Evolutionary conservation across 2,329 filamentous ascomycete species (phyloP).

Genomic region (Fusarium phyllophilum): DNA sequence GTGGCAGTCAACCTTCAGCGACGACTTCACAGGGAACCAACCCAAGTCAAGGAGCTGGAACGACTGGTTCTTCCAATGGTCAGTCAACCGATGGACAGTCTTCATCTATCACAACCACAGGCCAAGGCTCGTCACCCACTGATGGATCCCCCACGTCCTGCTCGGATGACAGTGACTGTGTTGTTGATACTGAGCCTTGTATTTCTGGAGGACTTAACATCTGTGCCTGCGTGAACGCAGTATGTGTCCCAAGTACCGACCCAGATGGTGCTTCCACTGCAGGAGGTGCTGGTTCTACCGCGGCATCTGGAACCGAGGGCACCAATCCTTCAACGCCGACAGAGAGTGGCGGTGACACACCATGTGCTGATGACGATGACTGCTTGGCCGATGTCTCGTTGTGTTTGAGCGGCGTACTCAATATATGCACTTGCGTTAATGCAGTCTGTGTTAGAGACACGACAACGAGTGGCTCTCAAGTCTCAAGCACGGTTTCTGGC

Average conservation of each 20-base stretch:
- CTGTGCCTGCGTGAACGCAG: not conserved
- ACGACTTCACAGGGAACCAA: not conserved
- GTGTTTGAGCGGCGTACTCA: not conserved
- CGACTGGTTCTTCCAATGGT: not conserved
- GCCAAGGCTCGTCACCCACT: not conserved
- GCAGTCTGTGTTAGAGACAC: constrained; percentile 6
- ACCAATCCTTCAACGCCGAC: not conserved
- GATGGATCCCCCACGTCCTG: not conserved
- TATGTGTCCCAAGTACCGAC: not conserved
- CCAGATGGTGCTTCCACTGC: not conserved
- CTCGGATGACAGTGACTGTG: constrained; percentile 10
- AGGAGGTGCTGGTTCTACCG: not conserved
- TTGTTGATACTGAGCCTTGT: not conserved
- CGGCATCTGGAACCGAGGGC: not conserved
- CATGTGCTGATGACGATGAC: not conserved
- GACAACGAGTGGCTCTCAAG: not conserved
- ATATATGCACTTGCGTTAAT: constrained; percentile 13
- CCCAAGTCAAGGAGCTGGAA: not conserved
- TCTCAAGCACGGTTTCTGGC: not conserved
- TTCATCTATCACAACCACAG: not conserved
- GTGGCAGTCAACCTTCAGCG: not conserved
- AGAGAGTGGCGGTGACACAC: not conserved
- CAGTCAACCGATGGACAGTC: not conserved
- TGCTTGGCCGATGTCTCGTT: not conserved
- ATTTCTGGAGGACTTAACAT: constrained; percentile 4